A percentile compares a stretch with the other conserved stretches of the same genome.
Evolutionary conservation across 2,329 filamentous ascomycete genomes (phyloP).

Genomic region (Plectosphaerella plurivora): DNA sequence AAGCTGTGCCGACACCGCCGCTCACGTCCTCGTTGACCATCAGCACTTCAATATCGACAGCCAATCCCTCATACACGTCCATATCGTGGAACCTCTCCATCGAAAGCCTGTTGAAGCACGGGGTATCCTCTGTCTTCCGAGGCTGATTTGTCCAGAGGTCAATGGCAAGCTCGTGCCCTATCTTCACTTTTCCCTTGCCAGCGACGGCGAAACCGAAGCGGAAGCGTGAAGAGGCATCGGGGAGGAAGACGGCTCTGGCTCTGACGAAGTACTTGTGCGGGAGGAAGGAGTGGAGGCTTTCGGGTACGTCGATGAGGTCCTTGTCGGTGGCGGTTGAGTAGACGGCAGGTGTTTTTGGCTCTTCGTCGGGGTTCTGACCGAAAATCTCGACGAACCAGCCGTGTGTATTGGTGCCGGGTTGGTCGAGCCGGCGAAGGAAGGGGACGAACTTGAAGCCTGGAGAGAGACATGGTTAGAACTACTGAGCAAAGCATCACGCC

Average conservation of each 20-base stretch:
- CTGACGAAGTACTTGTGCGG: conserved; percentile 10
- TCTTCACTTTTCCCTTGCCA: conserved; percentile 18
- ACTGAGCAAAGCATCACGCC: not conserved
- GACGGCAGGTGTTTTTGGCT: conserved; percentile 1
- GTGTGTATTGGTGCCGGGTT: not conserved
- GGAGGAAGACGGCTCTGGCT: conserved; percentile 6
- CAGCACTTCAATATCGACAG: conserved; percentile 6
- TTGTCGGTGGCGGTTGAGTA: conserved; percentile 6
- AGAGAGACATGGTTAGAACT: not conserved
- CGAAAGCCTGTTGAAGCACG: conserved; percentile 11
- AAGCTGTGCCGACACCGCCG: conserved; percentile 15
- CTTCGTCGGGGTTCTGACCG: conserved; percentile 7
- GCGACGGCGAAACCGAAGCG: conserved; percentile 10
- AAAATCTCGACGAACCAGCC: conserved; percentile 11
- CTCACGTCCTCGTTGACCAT: conserved; percentile 13
- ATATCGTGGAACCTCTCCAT: conserved; percentile 10
- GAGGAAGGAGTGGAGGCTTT: conserved; percentile 8
- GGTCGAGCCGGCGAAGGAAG: conserved; percentile 4
- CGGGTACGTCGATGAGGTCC: conserved; percentile 9
- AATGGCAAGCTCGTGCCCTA: conserved; percentile 18
- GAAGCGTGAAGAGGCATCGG: conserved; percentile 4
- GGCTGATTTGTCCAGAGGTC: conserved; percentile 15
- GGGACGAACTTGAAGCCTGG: conserved; percentile 11
- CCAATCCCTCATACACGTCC: not conserved
- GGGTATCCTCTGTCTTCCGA: conserved; percentile 8